Conservation (phyloP, 2,329 filamentous ascomycete genomes). For the Arachnomyces sp. region DNA sequence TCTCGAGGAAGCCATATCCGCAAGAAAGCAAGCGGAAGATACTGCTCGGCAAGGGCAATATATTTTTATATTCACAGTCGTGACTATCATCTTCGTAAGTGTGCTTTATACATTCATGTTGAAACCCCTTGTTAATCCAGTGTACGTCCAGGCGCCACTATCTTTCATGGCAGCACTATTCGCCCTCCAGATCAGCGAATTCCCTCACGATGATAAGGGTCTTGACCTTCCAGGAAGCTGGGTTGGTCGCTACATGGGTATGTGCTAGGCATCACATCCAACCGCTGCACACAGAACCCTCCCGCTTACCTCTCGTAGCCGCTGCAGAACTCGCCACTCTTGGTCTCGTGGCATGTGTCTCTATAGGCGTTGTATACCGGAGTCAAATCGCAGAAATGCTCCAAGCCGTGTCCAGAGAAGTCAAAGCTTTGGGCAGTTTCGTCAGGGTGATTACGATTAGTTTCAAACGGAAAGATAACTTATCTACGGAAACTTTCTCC, state of each 20-base stretch:
- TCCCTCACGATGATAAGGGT: constrained; percentile 24
- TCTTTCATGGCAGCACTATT: constrained; percentile 50
- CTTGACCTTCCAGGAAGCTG: constrained; percentile 2
- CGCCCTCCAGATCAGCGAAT: constrained; percentile 46
- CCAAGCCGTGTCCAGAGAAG: no score
- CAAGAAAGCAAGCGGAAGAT: constrained; percentile 50
- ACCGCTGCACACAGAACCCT: no score
- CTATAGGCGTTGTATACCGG: no score
- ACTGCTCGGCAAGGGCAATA: constrained; percentile 51
- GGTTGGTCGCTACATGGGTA: constrained; percentile 3
- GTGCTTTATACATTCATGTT: neutral
- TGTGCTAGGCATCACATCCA: no score
- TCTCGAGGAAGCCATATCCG: constrained; percentile 54
- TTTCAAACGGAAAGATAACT: no score
- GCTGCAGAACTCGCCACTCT: no score
- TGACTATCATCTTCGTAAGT: constrained; percentile 46
- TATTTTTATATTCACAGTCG: constrained; percentile 52
- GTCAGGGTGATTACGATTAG: no score
- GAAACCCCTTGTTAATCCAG: neutral
- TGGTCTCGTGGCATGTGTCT: no score
- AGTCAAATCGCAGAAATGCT: no score
- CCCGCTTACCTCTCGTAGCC: no score
- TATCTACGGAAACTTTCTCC: no score
- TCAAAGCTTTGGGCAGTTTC: no score
- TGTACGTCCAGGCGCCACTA: constrained; percentile 37